Percentiles rank a stretch among this genome's conserved stretches.
phyloP scores from a whole-genome alignment of 2,329 filamentous ascomycete species.

The Thermothelomyces thermophilus region DNA sequence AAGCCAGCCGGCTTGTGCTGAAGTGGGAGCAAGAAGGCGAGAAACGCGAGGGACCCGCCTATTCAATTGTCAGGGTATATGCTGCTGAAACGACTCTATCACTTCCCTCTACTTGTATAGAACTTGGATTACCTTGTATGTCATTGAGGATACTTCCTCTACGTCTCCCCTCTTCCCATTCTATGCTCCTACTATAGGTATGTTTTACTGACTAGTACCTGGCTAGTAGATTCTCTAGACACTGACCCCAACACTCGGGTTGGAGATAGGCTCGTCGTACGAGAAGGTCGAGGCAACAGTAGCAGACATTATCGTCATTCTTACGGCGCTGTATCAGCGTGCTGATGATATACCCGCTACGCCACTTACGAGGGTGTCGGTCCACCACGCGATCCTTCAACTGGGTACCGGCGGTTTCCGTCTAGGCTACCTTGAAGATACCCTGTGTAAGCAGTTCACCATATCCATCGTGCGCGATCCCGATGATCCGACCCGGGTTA shows the following conservation, averaged over 20 bases:
- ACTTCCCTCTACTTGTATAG: slow-evolving; percentile 4
- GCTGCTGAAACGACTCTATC: background rate
- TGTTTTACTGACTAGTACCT: slow-evolving; percentile 6
- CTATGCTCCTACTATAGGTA: slow-evolving; percentile 1
- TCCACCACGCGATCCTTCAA: background rate
- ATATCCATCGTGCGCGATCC: slow-evolving; percentile 8
- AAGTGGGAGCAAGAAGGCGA: too few relatives aligned
- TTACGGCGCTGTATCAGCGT: slow-evolving; percentile 7
- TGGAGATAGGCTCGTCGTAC: slow-evolving; percentile 2
- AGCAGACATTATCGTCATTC: slow-evolving; percentile 12
- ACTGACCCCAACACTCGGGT: background rate
- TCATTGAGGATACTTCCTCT: slow-evolving; percentile 3
- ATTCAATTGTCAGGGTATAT: slow-evolving; percentile 10
- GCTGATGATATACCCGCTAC: slow-evolving; percentile 7
- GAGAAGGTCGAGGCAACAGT: slow-evolving; percentile 6
- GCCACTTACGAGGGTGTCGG: slow-evolving; percentile 3
- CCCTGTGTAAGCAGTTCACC: slow-evolving; percentile 1
- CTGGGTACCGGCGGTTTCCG: slow-evolving; percentile 3
- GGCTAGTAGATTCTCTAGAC: slow-evolving; percentile 6
- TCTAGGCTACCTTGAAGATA: slow-evolving; percentile 4
- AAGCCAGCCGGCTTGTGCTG: too few relatives aligned
- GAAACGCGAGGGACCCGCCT: too few relatives aligned
- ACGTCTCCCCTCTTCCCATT: slow-evolving; percentile 1
- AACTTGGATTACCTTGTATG: background rate
- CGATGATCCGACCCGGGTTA: background rate